phyloP scores from a whole-genome alignment of 306 rosid genomes.

The Vigna unguiculata region DNA sequence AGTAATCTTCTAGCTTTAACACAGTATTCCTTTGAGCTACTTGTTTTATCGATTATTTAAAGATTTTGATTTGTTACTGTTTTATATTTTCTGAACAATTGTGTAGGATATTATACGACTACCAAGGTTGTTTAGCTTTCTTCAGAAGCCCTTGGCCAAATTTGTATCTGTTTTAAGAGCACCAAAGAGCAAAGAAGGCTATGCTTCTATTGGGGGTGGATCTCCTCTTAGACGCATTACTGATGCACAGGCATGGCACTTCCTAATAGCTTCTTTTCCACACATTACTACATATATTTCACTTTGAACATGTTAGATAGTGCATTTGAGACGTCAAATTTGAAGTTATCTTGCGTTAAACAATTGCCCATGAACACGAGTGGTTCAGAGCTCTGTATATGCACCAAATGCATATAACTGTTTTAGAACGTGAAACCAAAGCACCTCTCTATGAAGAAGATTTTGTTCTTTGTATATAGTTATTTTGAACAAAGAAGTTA shows the following conservation, averaged over 20 bases:
- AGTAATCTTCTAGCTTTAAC: conserved; percentile 36
- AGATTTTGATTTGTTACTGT: conserved; percentile 23
- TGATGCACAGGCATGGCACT: conserved; percentile 75
- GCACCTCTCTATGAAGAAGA: conserved; percentile 16
- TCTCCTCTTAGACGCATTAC: conserved; percentile 87
- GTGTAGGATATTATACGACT: conserved; percentile 82
- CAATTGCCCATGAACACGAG: background rate
- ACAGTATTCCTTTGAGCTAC: background rate
- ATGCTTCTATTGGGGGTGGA: conserved; percentile 94
- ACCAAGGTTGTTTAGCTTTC: conserved; percentile 82
- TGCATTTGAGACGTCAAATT: conserved; percentile 21
- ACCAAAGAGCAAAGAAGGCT: conserved; percentile 93
- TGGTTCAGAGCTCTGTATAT: conserved; percentile 30
- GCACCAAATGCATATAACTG: background rate
- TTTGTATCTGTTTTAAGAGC: conserved; percentile 79
- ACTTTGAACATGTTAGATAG: conserved; percentile 25
- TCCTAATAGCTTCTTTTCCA: conserved; percentile 12
- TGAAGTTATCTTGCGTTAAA: conserved; percentile 34
- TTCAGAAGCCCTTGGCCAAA: conserved; percentile 90
- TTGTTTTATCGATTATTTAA: background rate
- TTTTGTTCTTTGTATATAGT: background rate
- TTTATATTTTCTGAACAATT: conserved; percentile 15
- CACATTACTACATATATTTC: conserved; percentile 27
- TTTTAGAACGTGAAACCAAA: conserved; percentile 19
- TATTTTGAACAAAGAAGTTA: conserved; percentile 31